phyloP scores from a whole-genome alignment of 805 yeast genomes.

The Monosporozyma siamensis region DNA sequence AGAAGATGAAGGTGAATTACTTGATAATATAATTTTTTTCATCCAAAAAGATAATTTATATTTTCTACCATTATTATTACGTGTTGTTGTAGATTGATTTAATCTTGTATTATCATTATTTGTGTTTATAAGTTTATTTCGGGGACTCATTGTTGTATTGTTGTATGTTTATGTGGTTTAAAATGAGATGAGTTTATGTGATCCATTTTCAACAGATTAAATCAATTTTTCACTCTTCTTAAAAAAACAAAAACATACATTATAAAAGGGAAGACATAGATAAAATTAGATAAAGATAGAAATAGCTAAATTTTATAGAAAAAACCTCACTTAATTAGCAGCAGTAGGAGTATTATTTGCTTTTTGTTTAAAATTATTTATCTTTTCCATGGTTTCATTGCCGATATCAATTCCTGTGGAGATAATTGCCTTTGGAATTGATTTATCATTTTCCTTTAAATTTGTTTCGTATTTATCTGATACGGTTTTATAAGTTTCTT shows the following conservation, averaged over 20 bases:
- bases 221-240: too few species aligned
- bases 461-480: constrained; percentile 24
- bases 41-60: constrained; percentile 28
- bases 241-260: background rate
- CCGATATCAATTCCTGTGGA: constrained; percentile 28
- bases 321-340: background rate
- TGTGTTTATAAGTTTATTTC: background rate
- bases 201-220: background rate
- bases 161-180: background rate
- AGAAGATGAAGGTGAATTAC: background rate
- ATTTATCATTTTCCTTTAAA: constrained; percentile 22
- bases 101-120: background rate
- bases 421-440: constrained; percentile 27
- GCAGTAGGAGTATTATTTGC: background rate
- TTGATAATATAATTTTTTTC: constrained; percentile 24
- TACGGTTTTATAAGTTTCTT: constrained; percentile 19
- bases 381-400: constrained; percentile 21
- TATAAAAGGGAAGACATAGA: background rate
- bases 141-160: background rate
- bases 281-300: background rate
- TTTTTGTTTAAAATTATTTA: constrained; percentile 9
- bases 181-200: background rate
- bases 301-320: too few species aligned
- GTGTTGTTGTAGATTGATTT: background rate
- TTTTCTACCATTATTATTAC: constrained; percentile 10